phyloP scores from a whole-genome alignment of 768 basidiomycete species.

The Boletus sp. region DNA sequence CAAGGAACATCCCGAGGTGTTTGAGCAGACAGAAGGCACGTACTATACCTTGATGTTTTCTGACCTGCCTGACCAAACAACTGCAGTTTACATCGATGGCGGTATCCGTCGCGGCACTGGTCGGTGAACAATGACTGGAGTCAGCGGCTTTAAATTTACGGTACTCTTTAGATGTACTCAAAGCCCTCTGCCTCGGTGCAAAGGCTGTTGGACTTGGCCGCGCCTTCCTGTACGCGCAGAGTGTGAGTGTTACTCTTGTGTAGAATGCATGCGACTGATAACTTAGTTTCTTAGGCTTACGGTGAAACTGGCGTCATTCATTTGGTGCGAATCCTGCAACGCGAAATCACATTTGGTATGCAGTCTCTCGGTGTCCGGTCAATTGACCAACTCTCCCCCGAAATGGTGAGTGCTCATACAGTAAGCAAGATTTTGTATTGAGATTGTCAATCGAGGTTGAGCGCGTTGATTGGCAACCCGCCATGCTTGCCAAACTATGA shows the following conservation, averaged over 20 bases:
- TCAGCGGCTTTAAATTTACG: background rate
- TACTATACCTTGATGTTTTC: background rate
- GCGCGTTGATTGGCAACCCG: slow-evolving; percentile 66
- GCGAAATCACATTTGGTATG: slow-evolving; percentile 80
- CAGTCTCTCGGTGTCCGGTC: slow-evolving; percentile 66
- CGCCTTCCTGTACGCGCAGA: slow-evolving; percentile 83
- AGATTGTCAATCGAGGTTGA: slow-evolving; percentile 44
- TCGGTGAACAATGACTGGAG: slow-evolving; percentile 24
- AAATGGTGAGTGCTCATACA: slow-evolving; percentile 53
- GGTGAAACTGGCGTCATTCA: slow-evolving; percentile 70
- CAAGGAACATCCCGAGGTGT: slow-evolving; percentile 70
- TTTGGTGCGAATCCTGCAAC: slow-evolving; percentile 63
- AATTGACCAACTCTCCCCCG: slow-evolving; percentile 65
- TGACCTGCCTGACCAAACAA: slow-evolving; percentile 5
- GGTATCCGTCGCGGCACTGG: slow-evolving; percentile 73
- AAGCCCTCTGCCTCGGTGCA: slow-evolving; percentile 88
- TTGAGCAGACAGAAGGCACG: slow-evolving; percentile 67
- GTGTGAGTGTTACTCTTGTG: slow-evolving; percentile 44
- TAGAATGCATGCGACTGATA: slow-evolving; percentile 5
- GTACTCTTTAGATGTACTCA: slow-evolving; percentile 63
- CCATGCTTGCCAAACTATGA: slow-evolving; percentile 24
- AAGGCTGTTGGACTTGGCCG: slow-evolving; percentile 84
- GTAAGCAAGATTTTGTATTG: background rate
- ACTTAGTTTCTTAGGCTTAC: slow-evolving; percentile 52
- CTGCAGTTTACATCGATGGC: slow-evolving; percentile 83